phyloP scores from a whole-genome alignment of 2,329 filamentous ascomycete genomes.

The Ophiostoma sp. region DNA sequence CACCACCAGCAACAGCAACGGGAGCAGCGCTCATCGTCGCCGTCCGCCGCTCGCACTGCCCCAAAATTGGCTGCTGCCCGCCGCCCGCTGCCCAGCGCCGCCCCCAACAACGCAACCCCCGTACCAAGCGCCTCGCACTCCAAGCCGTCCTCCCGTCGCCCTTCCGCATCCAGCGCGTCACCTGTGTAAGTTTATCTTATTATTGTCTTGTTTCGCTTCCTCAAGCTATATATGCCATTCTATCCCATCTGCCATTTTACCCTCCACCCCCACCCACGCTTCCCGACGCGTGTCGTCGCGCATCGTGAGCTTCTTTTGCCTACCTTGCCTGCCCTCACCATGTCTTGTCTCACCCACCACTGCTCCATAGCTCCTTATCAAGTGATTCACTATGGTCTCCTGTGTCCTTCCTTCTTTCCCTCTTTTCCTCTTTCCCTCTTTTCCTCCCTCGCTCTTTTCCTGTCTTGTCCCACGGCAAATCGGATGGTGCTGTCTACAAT shows the following conservation, averaged over 20 bases:
- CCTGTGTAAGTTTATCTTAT: neutral
- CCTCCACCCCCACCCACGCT: no score
- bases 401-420: neutral
- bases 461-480: neutral
- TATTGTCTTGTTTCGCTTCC: no score
- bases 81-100: neutral
- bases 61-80: neutral
- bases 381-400: neutral
- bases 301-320: neutral
- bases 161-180: neutral
- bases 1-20: neutral
- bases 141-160: slow-evolving; percentile 1
- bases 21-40: neutral
- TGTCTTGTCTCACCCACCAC: neutral
- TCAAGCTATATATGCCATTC: no score
- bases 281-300: neutral
- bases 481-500: neutral
- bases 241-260: no score
- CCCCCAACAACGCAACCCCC: neutral
- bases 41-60: neutral
- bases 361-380: neutral
- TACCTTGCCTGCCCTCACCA: neutral
- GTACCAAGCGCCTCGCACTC: neutral
- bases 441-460: neutral
- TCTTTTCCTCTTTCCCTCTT: neutral